Base-by-base conservation (phyloP, 768 basidiomycete species). In the Mycena crocata region DNA sequence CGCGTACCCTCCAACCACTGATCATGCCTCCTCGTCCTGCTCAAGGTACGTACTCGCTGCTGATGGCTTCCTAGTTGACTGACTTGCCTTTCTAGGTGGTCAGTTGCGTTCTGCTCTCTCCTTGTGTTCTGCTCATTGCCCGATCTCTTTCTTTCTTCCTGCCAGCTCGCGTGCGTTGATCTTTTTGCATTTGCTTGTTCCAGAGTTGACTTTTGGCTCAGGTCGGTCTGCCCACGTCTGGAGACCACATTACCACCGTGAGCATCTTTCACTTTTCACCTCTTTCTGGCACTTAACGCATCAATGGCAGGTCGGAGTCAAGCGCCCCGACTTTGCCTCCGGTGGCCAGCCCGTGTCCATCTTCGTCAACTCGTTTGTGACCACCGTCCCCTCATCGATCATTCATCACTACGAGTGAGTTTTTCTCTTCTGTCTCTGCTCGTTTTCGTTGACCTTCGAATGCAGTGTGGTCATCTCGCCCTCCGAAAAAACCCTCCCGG, bases 331-430 rank as follows among this genome's bases (percentile, higher is more conserved):
- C n/a, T n/a, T n/a, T n/a, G n/a, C n/a, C n/a, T n/a, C n/a, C n/a
- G n/a, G n/a, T n/a, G n/a, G 85, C 4, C 74, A 73, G 24, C 70
- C 72, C 45, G 65, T 81, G 17, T 75, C 76, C 24, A 80, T 84
- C 54, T 78, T 64, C 57, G 84, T 85, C 34, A 94, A 94, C 75
- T 90, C 90, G 54, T 94, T 93, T 69, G 74, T 73, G 44, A 86
- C 87, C 5, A 81, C 84, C 0, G 87, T 91, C 15, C 89, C 92
- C 0, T 54, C 50, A 9, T 54, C 57, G 15, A 66, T 66, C 42
- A 66, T 66, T 37, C 50, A 90, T 66, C 93, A 94, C 71, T 93
- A 94, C 71, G 93, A 94, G 74, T 89, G 93, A 90, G 73, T 67
- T 89, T 77, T 1, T 58, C 63, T 57, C 39, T 32, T 34, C 30